Evolutionary conservation across 2,329 filamentous ascomycete genomes (phyloP).

Genomic region (Neospermospora avenae): DNA sequence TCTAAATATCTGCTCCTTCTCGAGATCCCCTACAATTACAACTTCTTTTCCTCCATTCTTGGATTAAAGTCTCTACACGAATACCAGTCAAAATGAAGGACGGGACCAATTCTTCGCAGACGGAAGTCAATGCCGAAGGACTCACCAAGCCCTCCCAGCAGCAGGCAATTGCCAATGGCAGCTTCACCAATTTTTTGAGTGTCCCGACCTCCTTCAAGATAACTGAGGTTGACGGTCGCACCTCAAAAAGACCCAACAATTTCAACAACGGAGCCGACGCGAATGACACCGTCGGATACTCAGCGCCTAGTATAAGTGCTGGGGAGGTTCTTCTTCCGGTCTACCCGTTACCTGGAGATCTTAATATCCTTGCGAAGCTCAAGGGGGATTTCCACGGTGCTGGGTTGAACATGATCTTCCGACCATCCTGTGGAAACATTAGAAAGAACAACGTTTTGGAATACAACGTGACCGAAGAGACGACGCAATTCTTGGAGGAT

Average conservation of each 20-base stretch:
- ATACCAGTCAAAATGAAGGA: too few species aligned
- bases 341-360: background rate
- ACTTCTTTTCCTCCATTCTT: too few species aligned
- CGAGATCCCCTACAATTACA: too few species aligned
- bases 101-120: background rate
- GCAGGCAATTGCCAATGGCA: background rate
- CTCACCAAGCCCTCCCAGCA: background rate
- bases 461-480: slow-evolving; percentile 40
- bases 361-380: slow-evolving; percentile 19
- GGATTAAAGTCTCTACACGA: too few species aligned
- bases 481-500: slow-evolving; percentile 32
- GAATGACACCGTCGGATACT: background rate
- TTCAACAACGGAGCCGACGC: background rate
- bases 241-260: slow-evolving; percentile 1
- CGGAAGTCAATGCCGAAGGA: background rate
- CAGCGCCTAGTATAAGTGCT: too few species aligned
- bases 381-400: slow-evolving; percentile 34
- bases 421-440: slow-evolving; percentile 29
- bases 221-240: background rate
- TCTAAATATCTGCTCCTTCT: too few species aligned
- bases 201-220: slow-evolving; percentile 3
- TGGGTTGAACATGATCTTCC: slow-evolving; percentile 41
- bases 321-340: too few species aligned
- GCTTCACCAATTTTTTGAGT: background rate
- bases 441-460: slow-evolving; percentile 37